phyloP scores from a whole-genome alignment of 2,329 filamentous ascomycete species.

The Ustulina deusta region DNA sequence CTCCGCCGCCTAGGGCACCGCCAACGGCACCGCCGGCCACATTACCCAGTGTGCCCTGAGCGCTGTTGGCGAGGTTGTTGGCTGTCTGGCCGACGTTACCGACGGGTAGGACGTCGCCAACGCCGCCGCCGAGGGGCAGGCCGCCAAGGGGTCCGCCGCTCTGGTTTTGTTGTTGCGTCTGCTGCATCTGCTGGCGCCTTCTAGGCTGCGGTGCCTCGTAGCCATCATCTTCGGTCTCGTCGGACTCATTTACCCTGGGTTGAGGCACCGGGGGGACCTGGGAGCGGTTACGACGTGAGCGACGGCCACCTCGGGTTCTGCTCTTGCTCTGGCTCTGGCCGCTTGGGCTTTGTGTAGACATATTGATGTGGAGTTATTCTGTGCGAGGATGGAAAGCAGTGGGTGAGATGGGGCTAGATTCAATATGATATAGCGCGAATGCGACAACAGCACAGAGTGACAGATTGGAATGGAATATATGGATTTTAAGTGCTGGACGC shows the following conservation, averaged over 20 bases:
- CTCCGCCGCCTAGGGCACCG: conserved; percentile 47
- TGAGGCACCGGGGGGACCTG: conserved; percentile 42
- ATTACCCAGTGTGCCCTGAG: conserved; percentile 46
- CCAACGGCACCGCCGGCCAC: conserved; percentile 46
- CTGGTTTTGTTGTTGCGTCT: conserved; percentile 41
- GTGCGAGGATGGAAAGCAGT: conserved; percentile 9
- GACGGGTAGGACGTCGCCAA: conserved; percentile 47
- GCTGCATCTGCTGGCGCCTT: conserved; percentile 44
- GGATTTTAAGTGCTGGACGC: conserved; percentile 5
- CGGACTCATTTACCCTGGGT: conserved; percentile 42
- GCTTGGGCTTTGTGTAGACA: conserved; percentile 47
- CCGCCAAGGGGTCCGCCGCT: conserved; percentile 43
- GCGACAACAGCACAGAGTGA: neutral
- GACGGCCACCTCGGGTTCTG: conserved; percentile 44
- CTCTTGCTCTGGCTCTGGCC: conserved; percentile 42
- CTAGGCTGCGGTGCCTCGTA: conserved; percentile 46
- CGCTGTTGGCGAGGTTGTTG: conserved; percentile 47
- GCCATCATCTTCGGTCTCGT: conserved; percentile 45
- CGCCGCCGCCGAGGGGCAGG: conserved; percentile 44
- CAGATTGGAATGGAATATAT: conserved; percentile 11
- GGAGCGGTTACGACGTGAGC: conserved; percentile 46
- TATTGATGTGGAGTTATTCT: conserved; percentile 24
- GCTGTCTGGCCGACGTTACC: conserved; percentile 50
- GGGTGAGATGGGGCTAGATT: neutral
- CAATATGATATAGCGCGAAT: neutral